Evolutionary conservation across 2,329 filamentous ascomycete genomes (phyloP).

Genomic region (Colletotrichum magnum): DNA sequence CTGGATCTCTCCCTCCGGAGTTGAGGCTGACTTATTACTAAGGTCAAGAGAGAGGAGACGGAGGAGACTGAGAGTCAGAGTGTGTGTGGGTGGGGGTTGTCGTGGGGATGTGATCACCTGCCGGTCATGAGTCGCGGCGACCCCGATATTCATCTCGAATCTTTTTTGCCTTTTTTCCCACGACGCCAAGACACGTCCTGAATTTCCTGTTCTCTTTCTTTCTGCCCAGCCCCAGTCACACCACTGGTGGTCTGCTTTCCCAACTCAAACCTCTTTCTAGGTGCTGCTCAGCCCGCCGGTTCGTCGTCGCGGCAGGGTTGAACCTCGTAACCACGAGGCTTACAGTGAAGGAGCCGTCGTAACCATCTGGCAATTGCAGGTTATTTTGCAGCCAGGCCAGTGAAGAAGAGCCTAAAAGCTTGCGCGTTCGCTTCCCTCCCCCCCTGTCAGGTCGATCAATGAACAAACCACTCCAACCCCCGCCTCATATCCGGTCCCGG

Average conservation of each 20-base stretch:
- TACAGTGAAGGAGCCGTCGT: background rate
- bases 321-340: constrained; percentile 8
- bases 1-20: constrained; percentile 8
- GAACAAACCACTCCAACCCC: background rate
- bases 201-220: constrained; percentile 5
- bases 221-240: constrained; percentile 24
- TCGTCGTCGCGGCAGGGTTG: background rate
- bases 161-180: background rate
- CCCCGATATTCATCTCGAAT: constrained; percentile 18
- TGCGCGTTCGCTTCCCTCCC: background rate
- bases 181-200: constrained; percentile 10
- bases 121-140: constrained; percentile 33
- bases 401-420: constrained; percentile 4
- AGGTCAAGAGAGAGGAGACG: too few relatives aligned
- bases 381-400: background rate
- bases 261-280: constrained; percentile 10
- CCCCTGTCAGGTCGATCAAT: background rate
- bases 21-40: constrained; percentile 2
- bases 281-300: background rate
- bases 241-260: background rate
- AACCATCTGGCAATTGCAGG: background rate
- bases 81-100: background rate
- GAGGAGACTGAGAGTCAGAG: background rate
- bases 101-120: background rate
- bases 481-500: too few relatives aligned